Percentiles rank a stretch among this genome's conserved stretches.
These are phyloP conservation scores for Phytophthora quininea DNA, from an alignment of 352 stramenopile genomes.

Conservation along the genomic window DNA sequence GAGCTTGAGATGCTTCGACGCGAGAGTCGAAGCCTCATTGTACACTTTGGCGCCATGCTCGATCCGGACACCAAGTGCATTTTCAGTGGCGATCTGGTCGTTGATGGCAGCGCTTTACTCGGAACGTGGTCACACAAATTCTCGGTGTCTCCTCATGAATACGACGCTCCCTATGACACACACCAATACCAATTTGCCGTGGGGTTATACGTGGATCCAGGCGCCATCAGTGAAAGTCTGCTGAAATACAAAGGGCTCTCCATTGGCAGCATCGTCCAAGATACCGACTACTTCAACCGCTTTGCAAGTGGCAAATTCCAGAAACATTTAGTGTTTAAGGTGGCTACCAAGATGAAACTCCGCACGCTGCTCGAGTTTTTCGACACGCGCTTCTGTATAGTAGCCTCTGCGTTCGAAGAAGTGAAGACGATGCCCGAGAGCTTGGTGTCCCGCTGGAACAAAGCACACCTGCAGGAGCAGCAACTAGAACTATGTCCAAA, in stretches of 20 bases:
- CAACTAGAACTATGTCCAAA: conserved; percentile 39
- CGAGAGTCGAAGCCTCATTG: conserved; percentile 62
- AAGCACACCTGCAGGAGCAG: conserved; percentile 33
- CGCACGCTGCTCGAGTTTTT: conserved; percentile 63
- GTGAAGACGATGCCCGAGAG: conserved; percentile 31
- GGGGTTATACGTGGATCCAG: conserved; percentile 74
- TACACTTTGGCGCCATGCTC: conserved; percentile 70
- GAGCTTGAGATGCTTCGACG: conserved; percentile 69
- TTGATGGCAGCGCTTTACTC: conserved; percentile 63
- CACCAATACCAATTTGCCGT: conserved; percentile 55
- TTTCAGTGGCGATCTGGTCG: conserved; percentile 63
- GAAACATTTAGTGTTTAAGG: conserved; percentile 78
- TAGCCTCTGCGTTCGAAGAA: conserved; percentile 29
- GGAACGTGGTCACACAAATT: conserved; percentile 78
- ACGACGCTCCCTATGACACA: conserved; percentile 42
- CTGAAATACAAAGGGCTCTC: conserved; percentile 86
- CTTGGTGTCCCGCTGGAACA: conserved; percentile 41
- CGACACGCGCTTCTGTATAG: conserved; percentile 43
- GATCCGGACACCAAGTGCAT: conserved; percentile 67
- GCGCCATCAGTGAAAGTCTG: conserved; percentile 59
- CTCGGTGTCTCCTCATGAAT: conserved; percentile 37
- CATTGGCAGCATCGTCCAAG: conserved; percentile 75
- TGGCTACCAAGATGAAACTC: conserved; percentile 52
- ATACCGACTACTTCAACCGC: conserved; percentile 75
- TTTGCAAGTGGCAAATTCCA: conserved; percentile 68